Evolutionary conservation across 1,284 basidiomycete genomes (phyloP), one percentile per base, ranked within the genome.

Genomic region (Fomitiporia mediterranea): DNA sequence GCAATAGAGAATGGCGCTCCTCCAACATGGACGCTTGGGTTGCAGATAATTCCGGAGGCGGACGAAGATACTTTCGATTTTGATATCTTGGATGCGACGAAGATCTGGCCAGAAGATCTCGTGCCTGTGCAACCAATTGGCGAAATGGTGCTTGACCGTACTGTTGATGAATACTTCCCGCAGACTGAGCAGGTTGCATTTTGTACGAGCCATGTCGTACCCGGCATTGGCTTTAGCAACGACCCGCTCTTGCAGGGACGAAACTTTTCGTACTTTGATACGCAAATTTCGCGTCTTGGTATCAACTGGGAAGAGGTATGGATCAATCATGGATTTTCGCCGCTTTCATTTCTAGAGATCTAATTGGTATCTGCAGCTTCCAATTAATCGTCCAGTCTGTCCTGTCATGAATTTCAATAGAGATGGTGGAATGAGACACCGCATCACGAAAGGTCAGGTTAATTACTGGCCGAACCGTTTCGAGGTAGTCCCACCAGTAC

Each of bases 201-300:
- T 70, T 93, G 89, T 69, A 93, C 91, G 0, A 70, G 80, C 42
- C 88, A 93, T 64, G 72, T 92, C 53, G 87, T 91, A 1, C 88
- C 91, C 15, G 89, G 90, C 30, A 89, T 93, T 63, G 89, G 83
- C 44, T 86, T 89, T 68, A 84, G 83, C 60, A 81, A 89, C 64
- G 91, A 93, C 65, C 91, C 91, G 2, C 73, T 94, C 19, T 74
- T 94, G n/a, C 86, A 90, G 70, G 84, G 86, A 15, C 77, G 91
- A 40, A 90, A 91, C 70, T 93, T 93, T 70, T 87, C 83, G 0
- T 94, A 92, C 71, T 82, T 86, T 61, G 89, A 91, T 67, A 92
- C 89, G 0, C 88, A 91, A 65, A 75, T 91, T 47, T 77, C 81
- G 1, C 79, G 89, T 30, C 70, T 92, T 4, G 91, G 91, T 17